Evolutionary conservation across 495 filamentous ascomycete genomes (phyloP).

Genomic region (Penicillium cinerascens): DNA sequence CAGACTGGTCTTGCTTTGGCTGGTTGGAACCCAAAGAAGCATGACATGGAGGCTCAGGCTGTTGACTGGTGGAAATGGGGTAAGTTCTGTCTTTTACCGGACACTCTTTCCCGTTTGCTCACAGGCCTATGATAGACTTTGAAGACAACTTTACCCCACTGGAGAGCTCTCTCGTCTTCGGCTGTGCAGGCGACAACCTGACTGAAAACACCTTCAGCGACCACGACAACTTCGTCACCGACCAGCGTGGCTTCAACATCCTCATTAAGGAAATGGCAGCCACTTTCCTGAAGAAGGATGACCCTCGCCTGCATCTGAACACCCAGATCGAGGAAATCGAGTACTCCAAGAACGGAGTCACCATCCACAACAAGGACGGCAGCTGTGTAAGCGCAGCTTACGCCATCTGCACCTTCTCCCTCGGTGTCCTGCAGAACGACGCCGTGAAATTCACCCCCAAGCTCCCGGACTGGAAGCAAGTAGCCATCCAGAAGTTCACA

Average conservation of each 20-base stretch:
- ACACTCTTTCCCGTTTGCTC: not conserved
- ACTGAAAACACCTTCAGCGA: conserved; percentile 51
- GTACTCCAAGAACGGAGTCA: conserved; percentile 55
- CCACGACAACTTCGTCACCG: conserved; percentile 64
- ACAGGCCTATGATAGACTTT: conserved; percentile 43
- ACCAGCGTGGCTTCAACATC: conserved; percentile 64
- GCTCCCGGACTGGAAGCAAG: conserved; percentile 65
- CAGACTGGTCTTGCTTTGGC: conserved; percentile 57
- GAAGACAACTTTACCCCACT: conserved; percentile 52
- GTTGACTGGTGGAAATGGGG: conserved; percentile 63
- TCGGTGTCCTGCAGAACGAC: conserved; percentile 68
- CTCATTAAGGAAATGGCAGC: conserved; percentile 61
- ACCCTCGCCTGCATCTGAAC: conserved; percentile 57
- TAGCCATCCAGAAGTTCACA: conserved; percentile 61
- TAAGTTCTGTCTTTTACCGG: conserved; percentile 6
- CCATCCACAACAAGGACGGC: conserved; percentile 51
- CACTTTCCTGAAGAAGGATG: conserved; percentile 54
- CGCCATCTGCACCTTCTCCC: conserved; percentile 56
- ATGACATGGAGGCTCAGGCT: conserved; percentile 56
- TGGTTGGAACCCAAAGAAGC: conserved; percentile 60
- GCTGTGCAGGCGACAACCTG: conserved; percentile 42
- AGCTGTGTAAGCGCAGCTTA: conserved; percentile 60
- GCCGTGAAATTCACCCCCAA: conserved; percentile 57
- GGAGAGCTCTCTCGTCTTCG: conserved; percentile 43
- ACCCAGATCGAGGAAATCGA: conserved; percentile 56